These are phyloP conservation scores for Thelonectria blattea DNA, from an alignment of 2,329 filamentous ascomycete genomes.

Conservation along the genomic window DNA sequence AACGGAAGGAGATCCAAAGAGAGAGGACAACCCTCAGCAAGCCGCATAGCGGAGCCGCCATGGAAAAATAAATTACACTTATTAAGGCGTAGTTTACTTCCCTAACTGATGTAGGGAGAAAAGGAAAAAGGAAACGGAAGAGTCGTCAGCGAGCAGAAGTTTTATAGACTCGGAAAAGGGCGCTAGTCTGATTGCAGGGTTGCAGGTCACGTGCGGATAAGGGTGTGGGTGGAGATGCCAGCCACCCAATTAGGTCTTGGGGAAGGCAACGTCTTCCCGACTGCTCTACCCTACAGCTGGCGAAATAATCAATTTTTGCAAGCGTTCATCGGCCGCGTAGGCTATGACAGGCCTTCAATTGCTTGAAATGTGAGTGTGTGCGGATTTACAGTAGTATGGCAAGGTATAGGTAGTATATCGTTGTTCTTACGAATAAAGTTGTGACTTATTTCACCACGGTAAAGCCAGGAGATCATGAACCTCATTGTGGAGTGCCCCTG, in stretches of 20 bases:
- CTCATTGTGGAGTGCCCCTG: too few species aligned
- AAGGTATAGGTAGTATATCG: too few species aligned
- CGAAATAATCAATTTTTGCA: not conserved
- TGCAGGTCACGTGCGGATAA: not conserved
- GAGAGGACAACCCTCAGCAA: constrained; percentile 59
- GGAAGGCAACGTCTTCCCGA: not conserved
- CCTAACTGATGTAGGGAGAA: constrained; percentile 52
- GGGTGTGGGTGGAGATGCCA: not conserved
- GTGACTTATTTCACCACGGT: too few species aligned
- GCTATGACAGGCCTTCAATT: too few species aligned
- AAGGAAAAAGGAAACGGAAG: constrained; percentile 33
- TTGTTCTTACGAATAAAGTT: too few species aligned
- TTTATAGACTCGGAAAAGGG: not conserved
- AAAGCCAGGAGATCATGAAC: too few species aligned
- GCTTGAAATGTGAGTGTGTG: too few species aligned
- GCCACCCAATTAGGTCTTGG: not conserved
- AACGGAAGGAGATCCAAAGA: constrained; percentile 61
- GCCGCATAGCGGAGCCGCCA: constrained; percentile 60
- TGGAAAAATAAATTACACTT: constrained; percentile 54
- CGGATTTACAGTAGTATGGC: too few species aligned
- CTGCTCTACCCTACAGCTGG: not conserved
- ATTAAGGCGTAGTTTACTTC: constrained; percentile 55
- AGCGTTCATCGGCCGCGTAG: too few species aligned
- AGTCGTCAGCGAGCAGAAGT: not conserved
- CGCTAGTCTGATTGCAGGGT: not conserved